Evolutionary conservation across 768 basidiomycete genomes (phyloP), one percentile per base, ranked within the genome.

Genomic region (Candolleomyces aberdarensis): DNA sequence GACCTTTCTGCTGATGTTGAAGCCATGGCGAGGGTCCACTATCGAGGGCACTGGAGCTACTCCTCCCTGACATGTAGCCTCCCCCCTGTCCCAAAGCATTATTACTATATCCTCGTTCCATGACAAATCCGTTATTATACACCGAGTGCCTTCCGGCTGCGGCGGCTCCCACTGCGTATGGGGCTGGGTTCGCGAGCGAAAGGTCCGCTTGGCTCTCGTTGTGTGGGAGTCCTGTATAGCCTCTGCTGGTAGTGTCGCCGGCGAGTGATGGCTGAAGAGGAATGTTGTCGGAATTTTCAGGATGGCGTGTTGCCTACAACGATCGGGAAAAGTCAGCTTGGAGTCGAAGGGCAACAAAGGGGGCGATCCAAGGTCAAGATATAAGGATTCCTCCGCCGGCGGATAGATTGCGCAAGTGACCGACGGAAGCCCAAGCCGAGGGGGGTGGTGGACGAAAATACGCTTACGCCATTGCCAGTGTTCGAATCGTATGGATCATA

Each of bases 1-100:
- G 68, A 7, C 20, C 14, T 46, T 52, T 40, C 51, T 59, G 44
- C 20, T 52, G 51, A 13, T 52, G 51, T 26, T 52, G 51, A 19
- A 52, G 51, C 51, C 51, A 52, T 13, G 51, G 51, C 51, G 51
- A 52, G 22, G 51, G 51, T 1, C 51, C 51, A 32, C 31, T 52
- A 32, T 52, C 51, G 17, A 32, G 14, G 13, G 13, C 29, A 52
- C 51, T 52, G 13, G 51, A 52, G 19, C 51, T 52, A 6, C 11
- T 19, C 29, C 51, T 49, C 48, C 17, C 43, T 15, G 15, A 22
- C 17, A 22, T 2, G 17, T 29, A 15, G 14, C 11, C 8, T 26
- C 22, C 11, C 20, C 51, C 51, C 22, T 52, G 6, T 8, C 13
- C 22, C 29, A 13, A 29, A 14, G 29, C 29, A 13, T 26, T 26